Conservation (phyloP, 177 flowering plant genomes). For the Vitis hybrid region DNA sequence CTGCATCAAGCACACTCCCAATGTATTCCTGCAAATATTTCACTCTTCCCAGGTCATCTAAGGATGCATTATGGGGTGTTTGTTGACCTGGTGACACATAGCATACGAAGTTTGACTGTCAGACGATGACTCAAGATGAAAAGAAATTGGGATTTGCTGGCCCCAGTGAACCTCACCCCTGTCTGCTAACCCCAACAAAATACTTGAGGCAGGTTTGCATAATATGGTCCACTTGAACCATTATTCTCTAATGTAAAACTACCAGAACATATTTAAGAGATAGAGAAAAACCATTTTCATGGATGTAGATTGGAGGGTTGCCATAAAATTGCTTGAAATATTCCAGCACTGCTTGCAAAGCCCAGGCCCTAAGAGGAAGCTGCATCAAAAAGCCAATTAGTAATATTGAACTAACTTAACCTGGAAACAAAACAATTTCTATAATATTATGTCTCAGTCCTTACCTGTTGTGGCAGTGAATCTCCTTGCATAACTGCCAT, state of each 20-base stretch:
- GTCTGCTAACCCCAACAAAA: no score
- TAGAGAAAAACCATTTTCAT: constrained; percentile 65
- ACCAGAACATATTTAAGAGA: neutral
- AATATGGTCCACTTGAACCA: no score
- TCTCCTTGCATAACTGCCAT: no score
- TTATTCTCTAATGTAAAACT: no score
- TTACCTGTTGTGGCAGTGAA: no score
- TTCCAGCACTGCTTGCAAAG: constrained; percentile 43
- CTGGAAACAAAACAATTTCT: no score
- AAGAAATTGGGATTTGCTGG: neutral
- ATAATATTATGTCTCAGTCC: no score
- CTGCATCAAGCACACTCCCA: constrained; percentile 39
- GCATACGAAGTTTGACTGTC: neutral
- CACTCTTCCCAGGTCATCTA: constrained; percentile 42
- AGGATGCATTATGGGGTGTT: constrained; percentile 21
- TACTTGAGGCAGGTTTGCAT: no score
- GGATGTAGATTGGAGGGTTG: constrained; percentile 63
- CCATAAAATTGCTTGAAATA: constrained; percentile 62
- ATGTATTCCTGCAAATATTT: constrained; percentile 36
- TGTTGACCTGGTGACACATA: constrained; percentile 23
- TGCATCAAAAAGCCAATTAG: constrained; percentile 12
- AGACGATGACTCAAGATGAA: neutral
- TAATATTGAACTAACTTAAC: neutral
- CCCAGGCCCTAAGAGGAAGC: constrained; percentile 34
- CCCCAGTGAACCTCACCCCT: no score